Conservation (phyloP, 2,329 filamentous ascomycete species). For the Hypoxylon sp. region DNA sequence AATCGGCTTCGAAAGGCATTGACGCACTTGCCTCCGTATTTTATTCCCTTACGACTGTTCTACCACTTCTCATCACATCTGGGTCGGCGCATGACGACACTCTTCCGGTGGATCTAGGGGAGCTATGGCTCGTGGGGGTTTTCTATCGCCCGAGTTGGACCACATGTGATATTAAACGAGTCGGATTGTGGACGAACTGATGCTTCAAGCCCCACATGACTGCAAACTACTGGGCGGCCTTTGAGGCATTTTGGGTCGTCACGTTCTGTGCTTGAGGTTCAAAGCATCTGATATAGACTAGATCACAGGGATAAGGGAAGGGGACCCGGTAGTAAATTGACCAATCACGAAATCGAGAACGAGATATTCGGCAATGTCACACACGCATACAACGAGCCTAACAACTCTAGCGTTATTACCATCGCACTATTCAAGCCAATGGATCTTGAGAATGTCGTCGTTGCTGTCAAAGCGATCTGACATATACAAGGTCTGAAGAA, state of each 20-base stretch:
- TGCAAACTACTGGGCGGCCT: slow-evolving; percentile 19
- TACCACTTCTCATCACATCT: slow-evolving; percentile 7
- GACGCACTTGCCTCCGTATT: slow-evolving; percentile 11
- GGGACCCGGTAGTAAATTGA: slow-evolving; percentile 1
- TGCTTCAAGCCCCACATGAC: slow-evolving; percentile 20
- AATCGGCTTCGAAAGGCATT: slow-evolving; percentile 10
- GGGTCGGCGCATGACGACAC: slow-evolving; percentile 24
- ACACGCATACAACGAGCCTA: slow-evolving; percentile 17
- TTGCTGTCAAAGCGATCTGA: slow-evolving; percentile 29
- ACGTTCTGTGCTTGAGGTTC: slow-evolving; percentile 37
- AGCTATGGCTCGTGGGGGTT: slow-evolving; percentile 22
- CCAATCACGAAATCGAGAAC: slow-evolving; percentile 32
- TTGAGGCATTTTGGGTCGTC: slow-evolving; percentile 41
- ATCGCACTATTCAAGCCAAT: slow-evolving; percentile 20
- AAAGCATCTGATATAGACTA: slow-evolving; percentile 38
- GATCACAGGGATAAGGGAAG: slow-evolving; percentile 29
- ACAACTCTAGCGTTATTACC: slow-evolving; percentile 19
- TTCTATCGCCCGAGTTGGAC: slow-evolving; percentile 27
- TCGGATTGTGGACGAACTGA: slow-evolving; percentile 25
- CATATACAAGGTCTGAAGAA: slow-evolving; percentile 8
- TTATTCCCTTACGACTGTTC: background rate
- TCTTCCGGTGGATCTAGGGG: slow-evolving; percentile 22
- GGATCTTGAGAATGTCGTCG: slow-evolving; percentile 14
- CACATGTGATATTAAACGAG: slow-evolving; percentile 21
- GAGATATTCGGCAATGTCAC: slow-evolving; percentile 37